Evolutionary conservation across 1,139 yeast genomes (phyloP), one percentile per base, ranked within the genome.

Genomic region (Pichia sp.): DNA sequence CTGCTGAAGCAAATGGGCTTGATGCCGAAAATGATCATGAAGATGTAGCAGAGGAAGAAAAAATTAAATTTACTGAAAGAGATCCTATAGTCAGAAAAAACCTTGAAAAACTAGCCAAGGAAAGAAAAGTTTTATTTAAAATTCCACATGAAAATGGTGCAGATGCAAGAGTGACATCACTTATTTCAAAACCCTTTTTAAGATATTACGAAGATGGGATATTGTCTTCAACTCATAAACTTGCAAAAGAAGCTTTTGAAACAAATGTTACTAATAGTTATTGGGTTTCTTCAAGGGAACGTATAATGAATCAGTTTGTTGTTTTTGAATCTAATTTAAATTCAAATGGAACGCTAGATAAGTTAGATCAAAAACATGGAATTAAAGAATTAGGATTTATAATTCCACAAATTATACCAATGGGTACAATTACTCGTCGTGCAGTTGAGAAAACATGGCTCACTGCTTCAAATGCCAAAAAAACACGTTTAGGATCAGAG

Each of bases 391-490:
- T 80, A 58, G 96, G 95, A 0, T 73, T 90, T 47, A 92, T 94
- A 32, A 62, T 94, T 25, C 99, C 99, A 1, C 79, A 80, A 46
- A 72, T 90, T 44, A 75, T 88, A 18, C 78, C 96, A 1, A 94
- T 92, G 97, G 99, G 99, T 0, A 94, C 99, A 0, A 82, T 94
- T 9, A 94, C 99, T 0, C 73, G 98, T 58, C 74, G 99, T 54
- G 97, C 98, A 1, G 96, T 95, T 1, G 99, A 94, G 66, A 89
- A 87, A 56, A 88, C 97, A 0, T 92, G 99, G 99, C 70, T 94
- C 37, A 92, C 98, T 0, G 98, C 98, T 0, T 86, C 97, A 1
- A 94, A 94, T 66, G 95, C 96, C 1, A 94, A 94, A 61, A 72
- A 72, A 56, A 78, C 79, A 47, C 70, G 97, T 53, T 80, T 94